Conservation (phyloP, 495 filamentous ascomycete genomes). For the Saxophila tyrrhenica region DNA sequence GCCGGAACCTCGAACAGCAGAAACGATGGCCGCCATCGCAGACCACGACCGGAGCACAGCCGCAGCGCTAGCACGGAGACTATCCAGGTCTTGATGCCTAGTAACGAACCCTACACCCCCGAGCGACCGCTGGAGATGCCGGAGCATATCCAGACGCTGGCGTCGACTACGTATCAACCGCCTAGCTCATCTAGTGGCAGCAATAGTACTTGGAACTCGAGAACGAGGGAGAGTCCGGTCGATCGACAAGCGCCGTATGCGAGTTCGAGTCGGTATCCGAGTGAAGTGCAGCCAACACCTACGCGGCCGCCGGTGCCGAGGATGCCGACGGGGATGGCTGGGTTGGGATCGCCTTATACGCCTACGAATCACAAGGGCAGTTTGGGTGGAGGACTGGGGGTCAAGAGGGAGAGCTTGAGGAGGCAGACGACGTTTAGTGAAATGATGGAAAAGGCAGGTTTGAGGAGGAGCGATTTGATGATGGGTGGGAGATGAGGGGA, state of each 20-base stretch:
- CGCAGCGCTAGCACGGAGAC: constrained; percentile 24
- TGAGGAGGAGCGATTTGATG: constrained; percentile 27
- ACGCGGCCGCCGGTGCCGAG: constrained; percentile 8
- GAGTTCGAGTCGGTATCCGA: constrained; percentile 13
- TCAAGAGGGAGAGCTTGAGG: constrained; percentile 7
- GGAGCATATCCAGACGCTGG: constrained; percentile 1
- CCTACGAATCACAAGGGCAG: constrained; percentile 10
- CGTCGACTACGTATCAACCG: constrained; percentile 3
- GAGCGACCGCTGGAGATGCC: constrained; percentile 5
- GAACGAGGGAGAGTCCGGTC: background rate
- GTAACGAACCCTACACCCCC: constrained; percentile 14
- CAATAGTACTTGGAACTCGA: background rate
- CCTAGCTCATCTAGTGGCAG: background rate
- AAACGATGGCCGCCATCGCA: background rate
- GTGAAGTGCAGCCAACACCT: constrained; percentile 2
- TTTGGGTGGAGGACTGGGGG: constrained; percentile 1
- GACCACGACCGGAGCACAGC: constrained; percentile 3
- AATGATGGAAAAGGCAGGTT: constrained; percentile 50
- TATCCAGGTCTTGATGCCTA: constrained; percentile 30
- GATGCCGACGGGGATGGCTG: background rate
- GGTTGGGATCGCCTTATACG: constrained; percentile 15
- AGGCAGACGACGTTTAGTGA: constrained; percentile 51
- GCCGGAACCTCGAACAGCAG: constrained; percentile 3
- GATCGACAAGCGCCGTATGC: constrained; percentile 3
- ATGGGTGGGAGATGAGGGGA: background rate